Percentiles rank a stretch among this genome's conserved stretches.
phyloP scores from a whole-genome alignment of 2,329 filamentous ascomycete species.

The Huntiella bhutanensis region DNA sequence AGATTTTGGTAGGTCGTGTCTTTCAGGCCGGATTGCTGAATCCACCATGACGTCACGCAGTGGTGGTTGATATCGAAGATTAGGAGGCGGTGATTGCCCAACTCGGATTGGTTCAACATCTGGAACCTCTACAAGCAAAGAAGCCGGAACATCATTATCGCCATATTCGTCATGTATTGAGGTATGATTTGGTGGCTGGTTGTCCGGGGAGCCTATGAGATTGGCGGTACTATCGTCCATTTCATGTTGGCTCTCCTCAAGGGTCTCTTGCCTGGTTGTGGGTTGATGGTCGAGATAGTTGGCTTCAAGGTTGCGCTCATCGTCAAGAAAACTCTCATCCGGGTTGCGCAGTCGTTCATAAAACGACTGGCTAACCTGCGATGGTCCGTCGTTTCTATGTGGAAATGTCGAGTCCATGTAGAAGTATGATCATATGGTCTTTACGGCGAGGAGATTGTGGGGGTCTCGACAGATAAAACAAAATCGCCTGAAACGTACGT shows the following conservation, averaged over 20 bases:
- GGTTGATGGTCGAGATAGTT: conserved; percentile 24
- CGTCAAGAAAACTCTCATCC: neutral
- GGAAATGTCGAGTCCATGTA: conserved; percentile 1
- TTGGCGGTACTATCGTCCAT: conserved; percentile 20
- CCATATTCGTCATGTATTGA: conserved; percentile 25
- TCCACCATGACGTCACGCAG: conserved; percentile 17
- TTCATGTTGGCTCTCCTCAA: conserved; percentile 29
- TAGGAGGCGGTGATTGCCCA: conserved; percentile 11
- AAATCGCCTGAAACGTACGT: no score
- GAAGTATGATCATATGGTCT: no score
- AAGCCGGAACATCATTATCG: conserved; percentile 45
- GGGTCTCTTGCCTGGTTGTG: conserved; percentile 23
- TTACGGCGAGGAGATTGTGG: no score
- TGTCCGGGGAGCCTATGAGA: neutral
- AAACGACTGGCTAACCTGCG: conserved; percentile 23
- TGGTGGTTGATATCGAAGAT: conserved; percentile 13
- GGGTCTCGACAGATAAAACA: no score
- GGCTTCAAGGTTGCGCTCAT: neutral
- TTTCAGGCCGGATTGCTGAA: conserved; percentile 20
- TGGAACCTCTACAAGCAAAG: conserved; percentile 39
- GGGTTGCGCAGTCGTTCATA: conserved; percentile 28
- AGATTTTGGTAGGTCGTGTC: neutral
- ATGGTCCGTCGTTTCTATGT: neutral
- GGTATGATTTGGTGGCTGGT: neutral
- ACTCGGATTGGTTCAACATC: conserved; percentile 13